Conservation (phyloP, 495 filamentous ascomycete species). For the Xylaria castorea region DNA sequence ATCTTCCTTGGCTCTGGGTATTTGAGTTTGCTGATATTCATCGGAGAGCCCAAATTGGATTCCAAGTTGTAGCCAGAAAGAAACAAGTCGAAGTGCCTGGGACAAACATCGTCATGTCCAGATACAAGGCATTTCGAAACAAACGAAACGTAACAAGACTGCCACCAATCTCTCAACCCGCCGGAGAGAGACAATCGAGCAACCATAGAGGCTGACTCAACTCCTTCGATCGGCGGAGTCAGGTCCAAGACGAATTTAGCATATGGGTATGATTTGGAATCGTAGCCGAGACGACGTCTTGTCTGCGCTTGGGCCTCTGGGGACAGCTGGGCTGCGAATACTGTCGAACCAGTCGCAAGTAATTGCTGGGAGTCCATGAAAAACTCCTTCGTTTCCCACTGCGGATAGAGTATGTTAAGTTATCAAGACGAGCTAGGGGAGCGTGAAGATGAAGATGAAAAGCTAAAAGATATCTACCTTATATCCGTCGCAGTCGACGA, state of each 20-base stretch:
- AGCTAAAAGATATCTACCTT: constrained; percentile 31
- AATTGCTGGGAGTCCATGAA: constrained; percentile 57
- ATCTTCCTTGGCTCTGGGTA: constrained; percentile 39
- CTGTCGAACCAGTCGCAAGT: constrained; percentile 53
- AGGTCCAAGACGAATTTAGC: constrained; percentile 63
- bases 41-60: not conserved
- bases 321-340: constrained; percentile 56
- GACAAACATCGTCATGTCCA: constrained; percentile 39
- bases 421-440: not conserved
- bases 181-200: constrained; percentile 64
- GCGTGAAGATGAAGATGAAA: not conserved
- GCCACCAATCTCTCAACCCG: constrained; percentile 57
- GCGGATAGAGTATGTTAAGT: constrained; percentile 19
- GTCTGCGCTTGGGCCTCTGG: constrained; percentile 45
- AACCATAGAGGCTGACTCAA: constrained; percentile 64
- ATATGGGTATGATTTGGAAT: not conserved
- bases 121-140: constrained; percentile 29
- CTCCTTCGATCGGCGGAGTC: constrained; percentile 64
- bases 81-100: constrained; percentile 19
- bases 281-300: constrained; percentile 5
- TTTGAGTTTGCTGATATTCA: constrained; percentile 27
- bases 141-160: constrained; percentile 33
- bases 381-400: constrained; percentile 45
- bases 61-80: not conserved
- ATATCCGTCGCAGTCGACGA: constrained; percentile 34